Evolutionary conservation across 805 yeast genomes (phyloP), one percentile per base, ranked within the genome.

Genomic region (Cyberlindnera euphorbiae): DNA sequence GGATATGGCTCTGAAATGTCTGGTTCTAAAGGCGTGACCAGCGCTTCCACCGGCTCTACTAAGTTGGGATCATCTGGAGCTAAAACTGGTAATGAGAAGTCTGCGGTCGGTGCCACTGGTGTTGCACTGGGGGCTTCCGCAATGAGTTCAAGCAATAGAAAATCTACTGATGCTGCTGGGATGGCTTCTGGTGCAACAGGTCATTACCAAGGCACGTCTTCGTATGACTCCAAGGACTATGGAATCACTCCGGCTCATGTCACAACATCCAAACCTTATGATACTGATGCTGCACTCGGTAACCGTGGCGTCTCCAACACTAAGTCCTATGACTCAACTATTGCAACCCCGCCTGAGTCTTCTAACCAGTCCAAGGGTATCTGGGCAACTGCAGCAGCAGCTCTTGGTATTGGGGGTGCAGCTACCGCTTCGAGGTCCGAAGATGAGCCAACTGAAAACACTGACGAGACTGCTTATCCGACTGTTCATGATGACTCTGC

Each of bases 311-410:
- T n/a, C n/a, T n/a, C n/a, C n/a, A n/a, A n/a, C n/a, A n/a, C n/a
- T n/a, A n/a, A n/a, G n/a, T n/a, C n/a, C n/a, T n/a, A n/a, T n/a
- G n/a, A n/a, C n/a, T n/a, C n/a, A n/a, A n/a, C n/a, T n/a, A n/a
- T n/a, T n/a, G n/a, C n/a, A n/a, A n/a, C n/a, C n/a, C n/a, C n/a
- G n/a, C n/a, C n/a, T n/a, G n/a, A n/a, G n/a, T n/a, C n/a, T 28
- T 26, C 42, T 12, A 29, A 33, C 15, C 29, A 27, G 6, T 15
- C 30, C 16, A 40, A 30, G 28, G 38, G 43, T 3, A 9, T 44
- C 12, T 32, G 26, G 39, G 38, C 42, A 10, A 17, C 42, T 19
- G 42, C 45, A 26, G 42, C 36, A 18, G 42, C 42, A 17, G 39
- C 37, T 9, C 32, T 39, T 12, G 50, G 48, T 16, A 31, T 35